Percentiles rank a stretch among this genome's conserved stretches.
phyloP scores from a whole-genome alignment of 2,329 filamentous ascomycete species.

The Botrytis pseudocinerea region DNA sequence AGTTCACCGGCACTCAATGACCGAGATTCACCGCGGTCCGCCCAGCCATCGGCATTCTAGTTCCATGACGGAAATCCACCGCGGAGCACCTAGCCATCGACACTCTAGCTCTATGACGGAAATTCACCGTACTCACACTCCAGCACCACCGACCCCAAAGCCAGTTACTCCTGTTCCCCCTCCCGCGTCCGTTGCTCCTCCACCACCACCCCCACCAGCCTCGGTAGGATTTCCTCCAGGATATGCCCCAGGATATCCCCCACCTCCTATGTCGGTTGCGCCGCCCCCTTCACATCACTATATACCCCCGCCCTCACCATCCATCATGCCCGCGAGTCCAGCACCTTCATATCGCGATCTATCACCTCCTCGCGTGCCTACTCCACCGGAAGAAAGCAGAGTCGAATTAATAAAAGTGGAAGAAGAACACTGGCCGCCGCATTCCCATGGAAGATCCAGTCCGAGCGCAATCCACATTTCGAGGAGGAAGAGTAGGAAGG shows the following conservation, averaged over 20 bases:
- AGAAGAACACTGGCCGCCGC: conserved; percentile 16
- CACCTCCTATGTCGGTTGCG: not conserved
- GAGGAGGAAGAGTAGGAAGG: not conserved
- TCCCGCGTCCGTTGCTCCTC: not conserved
- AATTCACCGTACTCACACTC: not conserved
- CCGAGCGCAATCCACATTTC: conserved; percentile 9
- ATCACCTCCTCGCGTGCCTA: conserved; percentile 11
- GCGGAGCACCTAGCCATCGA: not conserved
- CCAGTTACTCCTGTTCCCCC: not conserved
- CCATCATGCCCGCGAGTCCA: not conserved
- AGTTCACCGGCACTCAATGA: conserved; percentile 9
- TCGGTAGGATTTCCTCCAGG: not conserved
- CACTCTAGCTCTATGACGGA: not conserved
- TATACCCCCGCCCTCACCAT: conserved; percentile 4
- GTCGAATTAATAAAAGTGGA: conserved; percentile 21
- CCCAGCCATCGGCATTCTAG: not conserved
- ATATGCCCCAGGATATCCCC: not conserved
- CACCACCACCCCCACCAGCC: not conserved
- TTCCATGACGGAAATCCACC: conserved; percentile 11
- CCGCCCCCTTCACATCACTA: not conserved
- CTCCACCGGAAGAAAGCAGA: conserved; percentile 9
- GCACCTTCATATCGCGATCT: not conserved
- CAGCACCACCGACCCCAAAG: not conserved
- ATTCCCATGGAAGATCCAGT: not conserved
- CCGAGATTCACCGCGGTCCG: not conserved